Conservation (phyloP, 495 filamentous ascomycete species). For the Penicillium chermesinum region DNA sequence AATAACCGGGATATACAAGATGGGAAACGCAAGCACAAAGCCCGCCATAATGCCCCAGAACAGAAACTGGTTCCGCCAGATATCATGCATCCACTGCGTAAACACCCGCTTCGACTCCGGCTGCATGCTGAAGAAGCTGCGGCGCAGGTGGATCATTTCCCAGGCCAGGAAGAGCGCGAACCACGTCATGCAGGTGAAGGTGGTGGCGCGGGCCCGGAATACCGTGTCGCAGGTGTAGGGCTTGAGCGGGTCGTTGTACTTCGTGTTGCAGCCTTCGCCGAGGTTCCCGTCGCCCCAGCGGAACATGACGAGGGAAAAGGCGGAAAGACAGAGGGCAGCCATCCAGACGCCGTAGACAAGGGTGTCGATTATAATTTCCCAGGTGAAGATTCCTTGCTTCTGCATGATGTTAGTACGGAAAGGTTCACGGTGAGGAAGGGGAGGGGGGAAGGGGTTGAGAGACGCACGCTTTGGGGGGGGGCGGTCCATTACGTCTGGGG, state of each 20-base stretch:
- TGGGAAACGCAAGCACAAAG: constrained; percentile 67
- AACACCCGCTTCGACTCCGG: constrained; percentile 47
- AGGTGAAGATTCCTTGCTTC: constrained; percentile 64
- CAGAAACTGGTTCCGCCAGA: constrained; percentile 69
- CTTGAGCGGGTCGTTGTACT: constrained; percentile 31
- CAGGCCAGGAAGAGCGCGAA: constrained; percentile 69
- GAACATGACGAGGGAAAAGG: constrained; percentile 63
- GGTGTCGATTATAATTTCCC: constrained; percentile 64
- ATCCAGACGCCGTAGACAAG: constrained; percentile 67
- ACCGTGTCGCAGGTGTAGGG: constrained; percentile 54
- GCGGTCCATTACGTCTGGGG: constrained; percentile 61
- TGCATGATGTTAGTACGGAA: constrained; percentile 37
- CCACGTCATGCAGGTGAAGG: constrained; percentile 70
- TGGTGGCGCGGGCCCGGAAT: constrained; percentile 66
- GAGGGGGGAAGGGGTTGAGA: neutral
- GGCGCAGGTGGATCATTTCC: constrained; percentile 66
- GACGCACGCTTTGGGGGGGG: constrained; percentile 56
- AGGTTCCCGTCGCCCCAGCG: constrained; percentile 63
- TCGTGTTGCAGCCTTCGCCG: constrained; percentile 57
- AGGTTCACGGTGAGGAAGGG: constrained; percentile 15
- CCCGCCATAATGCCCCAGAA: constrained; percentile 65
- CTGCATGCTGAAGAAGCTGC: constrained; percentile 64
- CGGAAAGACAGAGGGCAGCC: constrained; percentile 58
- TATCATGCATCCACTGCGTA: constrained; percentile 54
- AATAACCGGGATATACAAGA: constrained; percentile 66